Base-by-base conservation (phyloP, 2,329 filamentous ascomycete genomes). In the Sporothrix pallida region DNA sequence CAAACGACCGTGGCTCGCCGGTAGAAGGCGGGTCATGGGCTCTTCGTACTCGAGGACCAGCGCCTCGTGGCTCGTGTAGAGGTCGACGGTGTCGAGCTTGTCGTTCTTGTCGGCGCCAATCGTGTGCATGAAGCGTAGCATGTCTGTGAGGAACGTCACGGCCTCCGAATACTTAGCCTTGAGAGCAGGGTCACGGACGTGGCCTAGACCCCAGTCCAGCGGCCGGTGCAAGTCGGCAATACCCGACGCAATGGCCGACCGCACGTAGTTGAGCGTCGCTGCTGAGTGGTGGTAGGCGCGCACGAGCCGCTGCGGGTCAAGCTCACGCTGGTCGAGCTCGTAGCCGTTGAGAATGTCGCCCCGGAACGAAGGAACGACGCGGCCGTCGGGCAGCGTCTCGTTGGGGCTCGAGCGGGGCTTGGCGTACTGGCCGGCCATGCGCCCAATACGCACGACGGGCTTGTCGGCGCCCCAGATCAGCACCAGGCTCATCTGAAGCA, bases 341-440 rank as follows among this genome's bases (percentile, higher is more conserved):
- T 91, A 97, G 37, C 95, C 95, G 80, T 99, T 99, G 76, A 99
- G 87, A 75, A 98, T 98, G 78, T 99, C 96, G 17, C 96, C 96
- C 71, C 96, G 88, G 87, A 98, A 99, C 58, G 93, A 96, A 3
- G 93, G 93, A 72, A 97, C 92, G 79, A 94, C 89, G 74, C 89
- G 89, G 70, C 94, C 95, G 76, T 97, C 86, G 70, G 97, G 85
- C 1, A 90, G 87, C 62, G 73, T 75, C 84, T 99, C 96, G 52
- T 90, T 95, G 0, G 95, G 93, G 78, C 92, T 97, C 3, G 94
- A 97, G 73, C 96, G 87, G 2, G 95, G 96, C 84, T 99, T 99
- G 44, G 96, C 96, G 80, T 97, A 99, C 86, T 99, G 96, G 3
- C 96, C 96, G 13, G 96, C 96, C 90, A 98, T 98, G 75, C 96